phyloP scores from a whole-genome alignment of 1,139 yeast species.

The Taiozyma sp. region DNA sequence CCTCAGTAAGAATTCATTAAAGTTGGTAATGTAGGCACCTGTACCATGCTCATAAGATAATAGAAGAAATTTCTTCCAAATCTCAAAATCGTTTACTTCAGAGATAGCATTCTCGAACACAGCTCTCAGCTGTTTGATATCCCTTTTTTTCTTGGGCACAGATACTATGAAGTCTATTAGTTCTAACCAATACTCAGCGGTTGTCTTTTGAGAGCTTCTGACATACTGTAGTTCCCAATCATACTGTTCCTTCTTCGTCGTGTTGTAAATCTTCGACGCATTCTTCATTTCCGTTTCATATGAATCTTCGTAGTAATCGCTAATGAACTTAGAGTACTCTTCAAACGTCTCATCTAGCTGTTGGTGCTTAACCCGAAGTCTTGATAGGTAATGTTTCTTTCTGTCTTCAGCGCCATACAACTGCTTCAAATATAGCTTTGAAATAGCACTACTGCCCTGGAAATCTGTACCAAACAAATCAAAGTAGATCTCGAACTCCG shows the following conservation, averaged over 20 bases:
- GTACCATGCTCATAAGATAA: slow-evolving; percentile 3
- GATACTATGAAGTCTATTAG: slow-evolving; percentile 25
- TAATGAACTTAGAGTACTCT: slow-evolving; percentile 32
- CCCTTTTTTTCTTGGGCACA: slow-evolving; percentile 8
- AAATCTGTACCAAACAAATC: background rate
- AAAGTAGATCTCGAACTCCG: background rate
- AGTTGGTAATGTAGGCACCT: background rate
- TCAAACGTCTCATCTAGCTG: slow-evolving; percentile 33
- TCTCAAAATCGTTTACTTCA: slow-evolving; percentile 1
- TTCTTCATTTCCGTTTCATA: slow-evolving; percentile 30
- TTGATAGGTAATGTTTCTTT: slow-evolving; percentile 25
- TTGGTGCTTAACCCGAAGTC: slow-evolving; percentile 34
- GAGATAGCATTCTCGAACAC: slow-evolving; percentile 8
- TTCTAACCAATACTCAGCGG: slow-evolving; percentile 28
- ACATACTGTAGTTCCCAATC: slow-evolving; percentile 21
- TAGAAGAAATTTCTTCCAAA: slow-evolving; percentile 7
- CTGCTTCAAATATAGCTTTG: background rate
- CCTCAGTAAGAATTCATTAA: background rate
- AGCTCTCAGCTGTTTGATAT: slow-evolving; percentile 1
- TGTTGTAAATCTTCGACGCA: slow-evolving; percentile 29
- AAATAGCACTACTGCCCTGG: slow-evolving; percentile 1
- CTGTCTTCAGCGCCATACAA: slow-evolving; percentile 11
- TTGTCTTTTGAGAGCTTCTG: slow-evolving; percentile 27
- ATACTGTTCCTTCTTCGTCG: slow-evolving; percentile 27
- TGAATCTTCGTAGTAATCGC: slow-evolving; percentile 21